Conservation (phyloP, 1,284 basidiomycete genomes). For the Fistulinella cinereoalba region DNA sequence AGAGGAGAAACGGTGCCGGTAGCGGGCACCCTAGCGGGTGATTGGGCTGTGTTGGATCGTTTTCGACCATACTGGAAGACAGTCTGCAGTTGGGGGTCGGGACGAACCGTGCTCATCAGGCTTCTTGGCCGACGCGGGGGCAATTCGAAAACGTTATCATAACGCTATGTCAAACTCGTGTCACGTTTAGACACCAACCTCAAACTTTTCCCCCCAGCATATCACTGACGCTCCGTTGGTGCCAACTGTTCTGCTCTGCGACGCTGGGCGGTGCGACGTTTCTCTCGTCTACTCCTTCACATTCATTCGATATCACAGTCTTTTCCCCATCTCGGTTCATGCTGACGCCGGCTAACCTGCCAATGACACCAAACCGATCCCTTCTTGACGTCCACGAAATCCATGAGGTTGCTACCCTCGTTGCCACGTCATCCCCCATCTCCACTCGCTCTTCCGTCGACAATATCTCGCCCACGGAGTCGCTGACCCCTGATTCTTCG, state of each 20-base stretch:
- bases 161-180: background rate
- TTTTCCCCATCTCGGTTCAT: constrained; percentile 11
- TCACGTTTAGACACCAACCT: constrained; percentile 2
- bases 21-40: constrained; percentile 47
- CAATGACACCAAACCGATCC: constrained; percentile 15
- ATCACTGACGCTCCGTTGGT: constrained; percentile 1
- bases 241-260: constrained; percentile 3
- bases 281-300: constrained; percentile 4
- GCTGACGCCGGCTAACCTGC: background rate
- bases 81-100: constrained; percentile 49
- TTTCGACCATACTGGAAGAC: constrained; percentile 54
- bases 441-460: constrained; percentile 15
- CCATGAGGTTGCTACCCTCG: constrained; percentile 10
- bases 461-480: constrained; percentile 14
- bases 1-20: constrained; percentile 38
- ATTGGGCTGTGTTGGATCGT: constrained; percentile 71
- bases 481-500: constrained; percentile 10
- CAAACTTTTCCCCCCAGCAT: background rate
- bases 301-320: constrained; percentile 28
- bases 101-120: constrained; percentile 56
- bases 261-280: constrained; percentile 15
- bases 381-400: constrained; percentile 18
- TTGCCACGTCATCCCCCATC: constrained; percentile 14
- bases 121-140: background rate
- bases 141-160: background rate